These are phyloP conservation scores for Parascedosporium putredinis DNA, from an alignment of 2,329 filamentous ascomycete species.

Conservation along the genomic window DNA sequence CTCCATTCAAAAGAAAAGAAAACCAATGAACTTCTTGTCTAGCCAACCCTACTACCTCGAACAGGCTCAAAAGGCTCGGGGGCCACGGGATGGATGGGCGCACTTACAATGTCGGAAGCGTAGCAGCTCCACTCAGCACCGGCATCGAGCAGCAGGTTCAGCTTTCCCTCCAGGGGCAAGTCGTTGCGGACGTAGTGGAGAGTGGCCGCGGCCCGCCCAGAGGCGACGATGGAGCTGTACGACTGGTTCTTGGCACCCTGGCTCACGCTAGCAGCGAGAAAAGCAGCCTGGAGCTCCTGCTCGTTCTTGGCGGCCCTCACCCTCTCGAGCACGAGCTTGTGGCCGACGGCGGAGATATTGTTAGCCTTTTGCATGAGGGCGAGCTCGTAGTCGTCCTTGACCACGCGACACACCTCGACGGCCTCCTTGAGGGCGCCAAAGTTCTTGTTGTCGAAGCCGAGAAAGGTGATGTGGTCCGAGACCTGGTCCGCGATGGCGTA, in stretches of 20 bases:
- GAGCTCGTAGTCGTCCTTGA: slow-evolving; percentile 68
- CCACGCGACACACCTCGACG: slow-evolving; percentile 56
- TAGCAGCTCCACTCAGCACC: slow-evolving; percentile 69
- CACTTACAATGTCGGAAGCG: slow-evolving; percentile 52
- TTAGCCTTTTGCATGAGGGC: slow-evolving; percentile 65
- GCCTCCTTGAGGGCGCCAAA: slow-evolving; percentile 44
- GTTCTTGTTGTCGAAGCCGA: slow-evolving; percentile 58
- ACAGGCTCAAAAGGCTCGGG: neutral
- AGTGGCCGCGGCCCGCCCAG: slow-evolving; percentile 69
- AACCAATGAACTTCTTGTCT: too few species aligned
- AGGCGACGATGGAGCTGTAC: slow-evolving; percentile 78
- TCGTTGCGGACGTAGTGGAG: slow-evolving; percentile 82
- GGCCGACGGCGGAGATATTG: slow-evolving; percentile 55
- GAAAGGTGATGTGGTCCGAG: slow-evolving; percentile 59
- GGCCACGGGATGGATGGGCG: neutral
- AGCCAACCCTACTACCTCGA: too few species aligned
- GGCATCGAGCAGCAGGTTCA: slow-evolving; percentile 75
- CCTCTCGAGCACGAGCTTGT: slow-evolving; percentile 49
- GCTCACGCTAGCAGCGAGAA: slow-evolving; percentile 65
- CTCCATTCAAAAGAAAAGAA: too few species aligned
- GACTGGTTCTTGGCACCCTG: slow-evolving; percentile 72
- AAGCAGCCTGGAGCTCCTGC: slow-evolving; percentile 70
- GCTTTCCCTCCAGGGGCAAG: slow-evolving; percentile 56
- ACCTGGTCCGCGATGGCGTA: slow-evolving; percentile 75
- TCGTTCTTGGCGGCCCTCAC: slow-evolving; percentile 63